Evolutionary conservation across 805 yeast genomes (phyloP).

Genomic region (Priceomyces castillae): DNA sequence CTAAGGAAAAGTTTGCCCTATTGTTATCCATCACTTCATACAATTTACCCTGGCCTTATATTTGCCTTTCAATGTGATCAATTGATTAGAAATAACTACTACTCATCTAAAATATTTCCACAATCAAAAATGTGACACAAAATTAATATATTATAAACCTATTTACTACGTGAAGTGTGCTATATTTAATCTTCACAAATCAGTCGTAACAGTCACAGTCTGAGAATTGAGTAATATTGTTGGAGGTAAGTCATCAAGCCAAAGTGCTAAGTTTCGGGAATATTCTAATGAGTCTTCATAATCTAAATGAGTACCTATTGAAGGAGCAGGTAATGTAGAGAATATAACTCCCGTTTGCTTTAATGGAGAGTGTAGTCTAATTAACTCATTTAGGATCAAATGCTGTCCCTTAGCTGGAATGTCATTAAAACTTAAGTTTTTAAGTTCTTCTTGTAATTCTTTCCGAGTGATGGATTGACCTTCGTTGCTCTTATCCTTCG

Average conservation of each 20-base stretch:
- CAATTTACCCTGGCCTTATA: not conserved
- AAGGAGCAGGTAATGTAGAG: slow-evolving; percentile 88
- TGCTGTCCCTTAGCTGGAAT: slow-evolving; percentile 93
- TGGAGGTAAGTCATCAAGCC: slow-evolving; percentile 85
- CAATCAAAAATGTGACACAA: too few relatives aligned
- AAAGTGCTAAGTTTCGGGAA: slow-evolving; percentile 68
- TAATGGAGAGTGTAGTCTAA: slow-evolving; percentile 59
- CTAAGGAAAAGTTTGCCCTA: slow-evolving; percentile 1
- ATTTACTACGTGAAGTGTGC: not conserved
- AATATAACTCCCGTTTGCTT: slow-evolving; percentile 66
- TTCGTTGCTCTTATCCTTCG: slow-evolving; percentile 4
- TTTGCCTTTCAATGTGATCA: not conserved
- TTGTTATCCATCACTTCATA: not conserved
- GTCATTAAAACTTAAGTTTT: slow-evolving; percentile 63
- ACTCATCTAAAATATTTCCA: too few relatives aligned
- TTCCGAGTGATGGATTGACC: slow-evolving; percentile 24
- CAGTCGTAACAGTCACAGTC: slow-evolving; percentile 94
- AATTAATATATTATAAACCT: not conserved
- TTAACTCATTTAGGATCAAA: slow-evolving; percentile 79
- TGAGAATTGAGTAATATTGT: slow-evolving; percentile 80
- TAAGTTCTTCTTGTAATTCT: slow-evolving; percentile 38
- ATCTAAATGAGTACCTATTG: slow-evolving; percentile 73
- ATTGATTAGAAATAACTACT: not conserved
- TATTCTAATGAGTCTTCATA: slow-evolving; percentile 71
- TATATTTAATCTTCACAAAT: slow-evolving; percentile 44